These are phyloP conservation scores for Vitis hybrid DNA, from an alignment of 177 flowering plant genomes.

Conservation along the genomic window DNA sequence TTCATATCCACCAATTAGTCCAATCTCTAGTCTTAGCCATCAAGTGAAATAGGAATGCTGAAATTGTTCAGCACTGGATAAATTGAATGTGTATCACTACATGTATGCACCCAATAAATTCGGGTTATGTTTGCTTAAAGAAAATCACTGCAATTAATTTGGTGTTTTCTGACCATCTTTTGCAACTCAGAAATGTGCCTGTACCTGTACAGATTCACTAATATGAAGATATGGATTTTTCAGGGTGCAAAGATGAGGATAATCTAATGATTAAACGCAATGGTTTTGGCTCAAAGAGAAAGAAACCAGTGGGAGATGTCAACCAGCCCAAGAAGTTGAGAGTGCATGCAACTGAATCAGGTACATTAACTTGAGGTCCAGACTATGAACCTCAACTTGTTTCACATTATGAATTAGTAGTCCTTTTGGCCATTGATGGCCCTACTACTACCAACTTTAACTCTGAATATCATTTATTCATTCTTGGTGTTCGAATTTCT, in stretches of 20 bases:
- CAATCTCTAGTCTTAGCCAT: too few species aligned
- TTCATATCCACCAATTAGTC: too few species aligned
- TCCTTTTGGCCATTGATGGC: background rate
- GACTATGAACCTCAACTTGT: background rate
- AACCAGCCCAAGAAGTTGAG: conserved; percentile 30
- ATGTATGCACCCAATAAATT: too few species aligned
- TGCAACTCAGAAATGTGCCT: background rate
- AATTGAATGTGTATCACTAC: too few species aligned
- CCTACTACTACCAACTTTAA: background rate
- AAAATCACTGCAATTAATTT: background rate
- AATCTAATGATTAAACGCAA: background rate
- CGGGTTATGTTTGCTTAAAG: too few species aligned
- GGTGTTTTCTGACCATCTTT: background rate
- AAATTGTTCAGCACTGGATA: too few species aligned
- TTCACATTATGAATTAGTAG: background rate
- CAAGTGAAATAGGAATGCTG: too few species aligned
- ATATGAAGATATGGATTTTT: background rate
- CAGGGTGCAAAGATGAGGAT: conserved; percentile 2
- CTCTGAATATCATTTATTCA: background rate
- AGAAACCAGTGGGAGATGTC: conserved; percentile 22
- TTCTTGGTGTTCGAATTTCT: background rate
- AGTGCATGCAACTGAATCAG: conserved; percentile 21
- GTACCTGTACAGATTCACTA: background rate
- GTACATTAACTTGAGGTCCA: conserved; percentile 6
- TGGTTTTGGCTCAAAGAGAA: conserved; percentile 33